A percentile compares a stretch with the other conserved stretches of the same genome.
Conservation (phyloP, 768 basidiomycete species). For the Amanita jacksonii region DNA sequence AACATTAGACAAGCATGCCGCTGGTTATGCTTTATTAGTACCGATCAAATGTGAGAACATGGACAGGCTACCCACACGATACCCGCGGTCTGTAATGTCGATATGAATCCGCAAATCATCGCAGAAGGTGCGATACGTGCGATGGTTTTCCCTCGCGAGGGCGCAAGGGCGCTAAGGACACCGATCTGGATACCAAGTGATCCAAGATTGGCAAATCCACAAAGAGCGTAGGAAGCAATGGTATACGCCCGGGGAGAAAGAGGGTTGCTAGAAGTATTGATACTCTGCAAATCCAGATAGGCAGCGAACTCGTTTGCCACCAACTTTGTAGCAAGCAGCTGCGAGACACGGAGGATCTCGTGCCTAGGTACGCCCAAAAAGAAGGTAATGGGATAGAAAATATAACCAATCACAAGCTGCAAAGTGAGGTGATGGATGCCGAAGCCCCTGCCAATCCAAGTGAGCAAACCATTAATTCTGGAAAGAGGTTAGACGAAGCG, state of each 20-base stretch:
- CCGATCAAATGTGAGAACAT: conserved; percentile 3
- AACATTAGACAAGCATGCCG: conserved; percentile 32
- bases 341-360: conserved; percentile 78
- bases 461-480: conserved; percentile 74
- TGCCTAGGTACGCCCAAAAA: conserved; percentile 66
- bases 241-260: conserved; percentile 68
- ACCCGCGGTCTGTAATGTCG: conserved; percentile 27
- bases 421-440: conserved; percentile 77
- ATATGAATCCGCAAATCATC: conserved; percentile 26
- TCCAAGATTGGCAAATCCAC: conserved; percentile 85
- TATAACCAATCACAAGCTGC: conserved; percentile 76
- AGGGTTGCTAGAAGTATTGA: conserved; percentile 35
- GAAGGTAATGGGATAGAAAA: conserved; percentile 84
- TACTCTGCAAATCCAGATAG: conserved; percentile 49
- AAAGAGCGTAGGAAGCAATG: conserved; percentile 80
- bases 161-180: conserved; percentile 36
- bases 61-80: conserved; percentile 25
- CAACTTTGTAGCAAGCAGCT: conserved; percentile 79
- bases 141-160: conserved; percentile 57
- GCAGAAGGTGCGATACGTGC: conserved; percentile 53
- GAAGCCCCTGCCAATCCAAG: conserved; percentile 84
- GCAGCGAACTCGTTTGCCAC: conserved; percentile 84
- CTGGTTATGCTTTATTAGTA: conserved; percentile 21
- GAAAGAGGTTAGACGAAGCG: not conserved
- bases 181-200: conserved; percentile 76